These are phyloP conservation scores for Termitomyces eurrhizus DNA, from an alignment of 768 basidiomycete species.

Conservation along the genomic window DNA sequence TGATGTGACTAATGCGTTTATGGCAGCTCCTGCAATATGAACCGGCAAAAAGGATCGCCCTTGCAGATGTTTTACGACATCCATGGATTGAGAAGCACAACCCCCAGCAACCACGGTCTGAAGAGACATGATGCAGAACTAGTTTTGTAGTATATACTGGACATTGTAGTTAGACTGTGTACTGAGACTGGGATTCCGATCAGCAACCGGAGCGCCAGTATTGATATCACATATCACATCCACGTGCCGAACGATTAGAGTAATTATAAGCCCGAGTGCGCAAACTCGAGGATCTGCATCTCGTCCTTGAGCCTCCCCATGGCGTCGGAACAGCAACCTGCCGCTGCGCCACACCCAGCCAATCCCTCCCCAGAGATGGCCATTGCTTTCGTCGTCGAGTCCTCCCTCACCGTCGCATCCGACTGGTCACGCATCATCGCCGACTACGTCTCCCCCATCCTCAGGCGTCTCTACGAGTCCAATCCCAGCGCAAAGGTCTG, in stretches of 20 bases:
- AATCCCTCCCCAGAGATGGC: slow-evolving; percentile 25
- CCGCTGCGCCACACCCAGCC: neutral
- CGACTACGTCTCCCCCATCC: slow-evolving; percentile 47
- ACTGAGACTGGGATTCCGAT: neutral
- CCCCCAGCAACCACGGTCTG: slow-evolving; percentile 31
- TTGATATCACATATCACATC: neutral
- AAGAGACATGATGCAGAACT: neutral
- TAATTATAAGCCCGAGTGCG: neutral
- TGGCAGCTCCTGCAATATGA: slow-evolving; percentile 78
- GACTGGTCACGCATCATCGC: slow-evolving; percentile 47
- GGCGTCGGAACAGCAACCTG: slow-evolving; percentile 7
- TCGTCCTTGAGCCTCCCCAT: neutral
- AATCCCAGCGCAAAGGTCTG: slow-evolving; percentile 36
- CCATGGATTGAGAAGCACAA: slow-evolving; percentile 82
- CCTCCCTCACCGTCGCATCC: slow-evolving; percentile 47
- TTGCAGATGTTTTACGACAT: slow-evolving; percentile 75
- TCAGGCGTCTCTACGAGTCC: slow-evolving; percentile 48
- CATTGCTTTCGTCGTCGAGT: slow-evolving; percentile 58
- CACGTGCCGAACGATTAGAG: neutral
- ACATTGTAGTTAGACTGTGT: no score
- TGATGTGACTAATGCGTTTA: neutral
- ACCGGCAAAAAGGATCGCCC: slow-evolving; percentile 72
- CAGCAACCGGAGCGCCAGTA: neutral
- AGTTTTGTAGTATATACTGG: no score
- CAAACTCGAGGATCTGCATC: neutral